Evolutionary conservation across 108 stramenopile genomes (phyloP).

Genomic region (Skeletonema marinoi): DNA sequence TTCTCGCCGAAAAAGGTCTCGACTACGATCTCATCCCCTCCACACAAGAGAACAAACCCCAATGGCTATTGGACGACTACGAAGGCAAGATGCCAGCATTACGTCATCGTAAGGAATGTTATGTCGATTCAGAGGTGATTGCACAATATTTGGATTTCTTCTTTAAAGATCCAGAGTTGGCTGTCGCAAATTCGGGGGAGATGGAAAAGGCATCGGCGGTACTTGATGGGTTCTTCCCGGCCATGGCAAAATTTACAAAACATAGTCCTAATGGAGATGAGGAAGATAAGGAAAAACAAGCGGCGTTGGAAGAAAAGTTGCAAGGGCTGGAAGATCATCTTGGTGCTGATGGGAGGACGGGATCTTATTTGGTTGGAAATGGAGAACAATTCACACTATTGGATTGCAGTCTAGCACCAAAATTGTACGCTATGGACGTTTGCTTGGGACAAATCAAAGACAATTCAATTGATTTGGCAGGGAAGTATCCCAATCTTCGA

Average conservation of each 20-base stretch:
- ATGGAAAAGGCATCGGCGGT: slow-evolving; percentile 40
- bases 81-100: slow-evolving; percentile 84
- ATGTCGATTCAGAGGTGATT: slow-evolving; percentile 81
- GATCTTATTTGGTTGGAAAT: slow-evolving; percentile 60
- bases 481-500: slow-evolving; percentile 56
- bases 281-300: slow-evolving; percentile 46
- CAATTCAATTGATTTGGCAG: slow-evolving; percentile 48
- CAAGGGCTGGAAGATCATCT: slow-evolving; percentile 57
- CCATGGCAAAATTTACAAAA: slow-evolving; percentile 76
- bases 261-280: slow-evolving; percentile 70
- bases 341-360: slow-evolving; percentile 20
- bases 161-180: slow-evolving; percentile 64
- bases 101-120: slow-evolving; percentile 83
- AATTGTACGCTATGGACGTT: slow-evolving; percentile 76
- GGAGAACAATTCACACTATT: slow-evolving; percentile 62
- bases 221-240: slow-evolving; percentile 79
- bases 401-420: slow-evolving; percentile 79
- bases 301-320: slow-evolving; percentile 46
- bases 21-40: slow-evolving; percentile 70
- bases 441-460: slow-evolving; percentile 65
- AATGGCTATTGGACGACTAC: slow-evolving; percentile 80
- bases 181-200: neutral
- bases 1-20: slow-evolving; percentile 76
- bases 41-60: slow-evolving; percentile 69
- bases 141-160: slow-evolving; percentile 85